Evolutionary conservation across 148 eudicot genomes (phyloP).

Genomic region (Nepenthes mirabilis): DNA sequence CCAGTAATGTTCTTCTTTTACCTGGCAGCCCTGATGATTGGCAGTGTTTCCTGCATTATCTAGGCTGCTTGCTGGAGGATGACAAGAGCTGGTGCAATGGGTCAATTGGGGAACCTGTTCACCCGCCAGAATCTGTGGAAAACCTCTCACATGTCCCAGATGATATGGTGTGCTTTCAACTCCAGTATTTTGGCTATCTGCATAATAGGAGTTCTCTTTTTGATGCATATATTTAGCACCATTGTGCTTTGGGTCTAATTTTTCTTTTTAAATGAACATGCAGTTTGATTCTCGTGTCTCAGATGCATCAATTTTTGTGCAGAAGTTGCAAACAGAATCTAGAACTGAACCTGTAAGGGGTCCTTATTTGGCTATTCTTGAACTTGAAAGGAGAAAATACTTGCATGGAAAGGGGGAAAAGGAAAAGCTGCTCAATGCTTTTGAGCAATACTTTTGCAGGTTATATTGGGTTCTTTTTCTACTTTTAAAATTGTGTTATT

Average conservation of each 20-base stretch:
- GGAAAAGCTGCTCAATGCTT: slow-evolving; percentile 40
- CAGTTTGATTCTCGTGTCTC: slow-evolving; percentile 73
- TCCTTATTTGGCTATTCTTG: slow-evolving; percentile 68
- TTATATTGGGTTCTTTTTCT: slow-evolving; percentile 13
- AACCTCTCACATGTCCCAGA: slow-evolving; percentile 43
- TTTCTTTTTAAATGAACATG: slow-evolving; percentile 13
- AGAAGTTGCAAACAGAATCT: slow-evolving; percentile 33
- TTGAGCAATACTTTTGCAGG: slow-evolving; percentile 68
- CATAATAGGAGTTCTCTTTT: neutral
- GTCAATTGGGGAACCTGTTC: slow-evolving; percentile 22
- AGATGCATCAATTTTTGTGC: slow-evolving; percentile 52
- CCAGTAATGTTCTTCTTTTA: slow-evolving; percentile 11
- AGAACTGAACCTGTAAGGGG: slow-evolving; percentile 55
- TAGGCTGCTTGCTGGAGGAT: slow-evolving; percentile 86
- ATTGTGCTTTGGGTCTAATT: slow-evolving; percentile 8
- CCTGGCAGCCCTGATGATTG: slow-evolving; percentile 87
- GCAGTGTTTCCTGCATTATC: slow-evolving; percentile 76
- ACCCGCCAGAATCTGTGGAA: slow-evolving; percentile 28
- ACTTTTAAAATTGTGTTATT: slow-evolving; percentile 1
- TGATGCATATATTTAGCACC: neutral
- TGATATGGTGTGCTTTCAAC: slow-evolving; percentile 40
- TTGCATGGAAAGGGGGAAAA: slow-evolving; percentile 60
- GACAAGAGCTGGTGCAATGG: slow-evolving; percentile 37
- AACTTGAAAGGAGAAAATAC: slow-evolving; percentile 73
- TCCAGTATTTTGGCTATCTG: neutral